A percentile compares a stretch with the other conserved stretches of the same genome.
phyloP scores from a whole-genome alignment of 805 yeast species.

The Schizosaccharomyces lindneri region DNA sequence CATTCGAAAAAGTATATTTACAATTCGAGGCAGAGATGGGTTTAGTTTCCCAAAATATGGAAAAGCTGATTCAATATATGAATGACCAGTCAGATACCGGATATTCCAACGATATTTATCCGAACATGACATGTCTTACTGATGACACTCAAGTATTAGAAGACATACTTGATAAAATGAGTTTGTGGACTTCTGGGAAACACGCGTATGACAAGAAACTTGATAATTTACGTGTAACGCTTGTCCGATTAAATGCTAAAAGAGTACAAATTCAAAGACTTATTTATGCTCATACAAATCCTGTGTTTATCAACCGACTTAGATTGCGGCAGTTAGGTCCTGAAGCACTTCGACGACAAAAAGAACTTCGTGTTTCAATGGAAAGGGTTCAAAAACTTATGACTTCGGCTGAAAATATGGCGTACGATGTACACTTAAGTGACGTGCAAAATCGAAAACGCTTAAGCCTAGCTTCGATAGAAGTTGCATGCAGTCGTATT shows the following conservation, averaged over 20 bases:
- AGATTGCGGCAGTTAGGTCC: background rate
- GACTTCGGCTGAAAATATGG: background rate
- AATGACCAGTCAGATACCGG: background rate
- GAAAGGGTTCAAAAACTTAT: background rate
- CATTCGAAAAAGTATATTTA: background rate
- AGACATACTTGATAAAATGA: background rate
- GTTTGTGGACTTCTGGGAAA: background rate
- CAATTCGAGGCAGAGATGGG: background rate
- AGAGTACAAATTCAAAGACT: background rate
- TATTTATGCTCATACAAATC: background rate
- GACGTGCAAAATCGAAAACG: background rate
- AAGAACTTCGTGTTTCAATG: background rate
- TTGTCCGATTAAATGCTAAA: background rate
- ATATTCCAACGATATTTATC: background rate
- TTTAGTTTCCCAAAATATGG: background rate
- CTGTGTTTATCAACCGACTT: background rate
- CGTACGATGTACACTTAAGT: background rate
- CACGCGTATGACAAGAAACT: background rate
- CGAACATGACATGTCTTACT: background rate
- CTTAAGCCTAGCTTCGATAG: background rate
- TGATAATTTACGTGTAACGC: background rate
- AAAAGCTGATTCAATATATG: background rate
- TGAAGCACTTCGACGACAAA: background rate
- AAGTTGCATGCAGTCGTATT: background rate
- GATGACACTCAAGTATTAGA: background rate